Evolutionary conservation across 345 rosid species (phyloP).

Genomic region (Mallotus nudiflorus): DNA sequence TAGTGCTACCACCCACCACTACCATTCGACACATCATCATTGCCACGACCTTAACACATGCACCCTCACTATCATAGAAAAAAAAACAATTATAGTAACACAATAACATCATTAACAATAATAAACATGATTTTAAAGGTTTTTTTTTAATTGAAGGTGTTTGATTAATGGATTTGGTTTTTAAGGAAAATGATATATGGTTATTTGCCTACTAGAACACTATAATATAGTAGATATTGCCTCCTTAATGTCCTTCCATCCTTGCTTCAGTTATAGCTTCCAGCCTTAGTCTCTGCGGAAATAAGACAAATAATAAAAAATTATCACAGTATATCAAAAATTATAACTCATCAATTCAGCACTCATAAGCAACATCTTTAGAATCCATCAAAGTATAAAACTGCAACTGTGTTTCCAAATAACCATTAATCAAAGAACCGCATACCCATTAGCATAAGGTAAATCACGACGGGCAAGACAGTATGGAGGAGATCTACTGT

Average conservation of each 20-base stretch:
- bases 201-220: conserved; percentile 46
- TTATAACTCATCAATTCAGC: neutral
- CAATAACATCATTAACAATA: too few species aligned
- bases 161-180: too few species aligned
- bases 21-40: too few species aligned
- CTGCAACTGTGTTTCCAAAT: neutral
- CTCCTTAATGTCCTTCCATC: conserved; percentile 17
- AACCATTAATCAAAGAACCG: conserved; percentile 1
- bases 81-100: too few species aligned
- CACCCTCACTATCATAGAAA: too few species aligned
- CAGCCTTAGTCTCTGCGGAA: conserved; percentile 55
- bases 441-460: conserved; percentile 73
- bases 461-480: conserved; percentile 55
- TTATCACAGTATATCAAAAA: neutral
- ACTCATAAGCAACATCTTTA: neutral
- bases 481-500: conserved; percentile 74
- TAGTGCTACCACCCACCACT: too few species aligned
- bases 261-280: conserved; percentile 24
- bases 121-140: too few species aligned
- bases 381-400: neutral
- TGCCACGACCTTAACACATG: too few species aligned
- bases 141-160: too few species aligned
- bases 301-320: conserved; percentile 3
- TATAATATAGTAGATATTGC: conserved; percentile 21
- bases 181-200: too few species aligned